A percentile compares a stretch with the other conserved stretches of the same genome.
These are phyloP conservation scores for Diaporthe batatas DNA, from an alignment of 2,329 filamentous ascomycete species.

Conservation along the genomic window DNA sequence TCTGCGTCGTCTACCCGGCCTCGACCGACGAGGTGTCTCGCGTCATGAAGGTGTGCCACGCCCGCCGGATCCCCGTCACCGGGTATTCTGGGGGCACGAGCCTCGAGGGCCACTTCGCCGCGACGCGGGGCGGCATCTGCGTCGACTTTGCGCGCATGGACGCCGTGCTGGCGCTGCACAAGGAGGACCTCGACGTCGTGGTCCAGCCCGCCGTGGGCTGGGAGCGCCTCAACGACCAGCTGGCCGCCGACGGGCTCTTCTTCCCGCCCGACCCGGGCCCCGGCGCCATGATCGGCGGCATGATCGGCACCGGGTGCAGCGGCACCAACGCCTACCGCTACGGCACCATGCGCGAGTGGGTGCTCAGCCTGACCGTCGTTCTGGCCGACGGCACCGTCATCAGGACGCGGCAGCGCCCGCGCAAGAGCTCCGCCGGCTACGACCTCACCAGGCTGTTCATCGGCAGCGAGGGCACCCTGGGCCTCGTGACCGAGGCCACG, in stretches of 20 bases:
- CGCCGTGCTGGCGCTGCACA: conserved; percentile 81
- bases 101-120: conserved; percentile 88
- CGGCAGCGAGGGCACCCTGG: conserved; percentile 91
- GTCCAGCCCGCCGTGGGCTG: conserved; percentile 83
- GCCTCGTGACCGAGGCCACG: conserved; percentile 90
- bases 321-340: conserved; percentile 89
- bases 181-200: conserved; percentile 81
- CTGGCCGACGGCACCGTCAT: conserved; percentile 88
- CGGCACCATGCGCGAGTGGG: conserved; percentile 92
- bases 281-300: conserved; percentile 86
- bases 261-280: conserved; percentile 89
- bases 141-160: conserved; percentile 91
- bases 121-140: conserved; percentile 85
- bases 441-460: conserved; percentile 92
- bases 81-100: conserved; percentile 90
- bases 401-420: conserved; percentile 69
- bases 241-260: conserved; percentile 78
- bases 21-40: conserved; percentile 86
- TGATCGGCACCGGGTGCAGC: conserved; percentile 75
- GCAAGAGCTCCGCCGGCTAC: conserved; percentile 90
- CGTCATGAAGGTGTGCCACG: conserved; percentile 90
- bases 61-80: conserved; percentile 84
- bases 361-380: conserved; percentile 83
- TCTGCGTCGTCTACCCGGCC: conserved; percentile 48
- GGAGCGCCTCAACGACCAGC: conserved; percentile 80